Evolutionary conservation across 371 early-diverging fungal species (phyloP).

Genomic region (Zychaea mexicana): DNA sequence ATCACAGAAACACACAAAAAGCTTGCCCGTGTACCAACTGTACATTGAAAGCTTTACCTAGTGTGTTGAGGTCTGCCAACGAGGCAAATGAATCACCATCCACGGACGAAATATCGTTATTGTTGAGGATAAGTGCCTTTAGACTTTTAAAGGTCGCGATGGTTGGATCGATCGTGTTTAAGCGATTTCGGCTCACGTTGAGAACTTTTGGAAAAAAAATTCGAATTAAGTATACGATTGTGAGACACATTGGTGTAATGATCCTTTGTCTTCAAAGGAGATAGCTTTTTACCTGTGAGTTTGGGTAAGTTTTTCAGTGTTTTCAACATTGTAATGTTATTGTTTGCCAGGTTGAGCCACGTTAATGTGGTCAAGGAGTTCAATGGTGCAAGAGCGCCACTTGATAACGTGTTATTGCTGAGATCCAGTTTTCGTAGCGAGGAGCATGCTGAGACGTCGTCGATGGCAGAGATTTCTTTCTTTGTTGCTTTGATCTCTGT

Average conservation of each 20-base stretch:
- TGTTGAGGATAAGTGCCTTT: constrained; percentile 83
- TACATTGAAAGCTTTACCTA: constrained; percentile 65
- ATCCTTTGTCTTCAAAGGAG: not conserved
- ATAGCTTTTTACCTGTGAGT: constrained; percentile 69
- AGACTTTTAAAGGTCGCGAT: constrained; percentile 60
- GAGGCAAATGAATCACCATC: constrained; percentile 56
- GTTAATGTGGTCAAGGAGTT: constrained; percentile 59
- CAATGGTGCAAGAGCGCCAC: constrained; percentile 57
- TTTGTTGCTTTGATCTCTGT: constrained; percentile 53
- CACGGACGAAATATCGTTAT: constrained; percentile 70
- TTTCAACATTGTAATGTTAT: constrained; percentile 62
- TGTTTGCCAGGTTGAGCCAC: constrained; percentile 67
- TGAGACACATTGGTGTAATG: not conserved
- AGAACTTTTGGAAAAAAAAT: constrained; percentile 53
- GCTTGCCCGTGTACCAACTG: not conserved
- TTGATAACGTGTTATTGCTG: constrained; percentile 62
- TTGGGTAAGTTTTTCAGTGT: constrained; percentile 62
- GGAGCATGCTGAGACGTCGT: constrained; percentile 69
- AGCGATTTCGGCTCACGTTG: constrained; percentile 74
- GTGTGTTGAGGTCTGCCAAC: constrained; percentile 68
- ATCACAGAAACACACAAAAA: not conserved
- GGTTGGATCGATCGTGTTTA: constrained; percentile 64
- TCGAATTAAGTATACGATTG: not conserved
- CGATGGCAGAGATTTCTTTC: constrained; percentile 65
- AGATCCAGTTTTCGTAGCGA: constrained; percentile 73